Percentiles rank a stretch among this genome's conserved stretches.
Evolutionary conservation across 805 yeast species (phyloP).

Genomic region (Saturnispora dispora): DNA sequence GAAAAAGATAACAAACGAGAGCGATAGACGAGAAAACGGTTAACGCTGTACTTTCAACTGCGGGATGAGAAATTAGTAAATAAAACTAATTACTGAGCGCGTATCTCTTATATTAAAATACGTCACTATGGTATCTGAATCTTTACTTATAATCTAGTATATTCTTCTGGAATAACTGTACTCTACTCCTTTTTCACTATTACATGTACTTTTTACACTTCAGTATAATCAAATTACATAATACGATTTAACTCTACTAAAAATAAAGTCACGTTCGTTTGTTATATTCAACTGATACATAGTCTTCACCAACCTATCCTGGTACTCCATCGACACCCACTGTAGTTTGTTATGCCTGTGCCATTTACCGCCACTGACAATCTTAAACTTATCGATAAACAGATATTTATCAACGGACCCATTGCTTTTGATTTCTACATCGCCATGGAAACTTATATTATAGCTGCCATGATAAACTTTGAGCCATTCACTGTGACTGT

Average conservation of each 20-base stretch:
- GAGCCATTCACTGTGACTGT: conserved; percentile 21
- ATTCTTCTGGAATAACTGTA: too few relatives aligned
- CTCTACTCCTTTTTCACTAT: too few relatives aligned
- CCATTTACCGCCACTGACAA: conserved; percentile 48
- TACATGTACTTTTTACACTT: too few relatives aligned
- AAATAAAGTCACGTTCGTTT: conserved; percentile 74
- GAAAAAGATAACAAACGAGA: too few relatives aligned
- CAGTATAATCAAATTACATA: too few relatives aligned
- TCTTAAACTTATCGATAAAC: conserved; percentile 54
- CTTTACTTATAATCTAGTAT: too few relatives aligned
- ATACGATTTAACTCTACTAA: conserved; percentile 47
- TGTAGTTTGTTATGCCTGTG: conserved; percentile 59
- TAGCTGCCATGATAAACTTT: conserved; percentile 45
- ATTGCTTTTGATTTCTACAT: conserved; percentile 40
- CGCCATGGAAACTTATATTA: conserved; percentile 46
- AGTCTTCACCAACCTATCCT: conserved; percentile 18
- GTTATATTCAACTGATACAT: conserved; percentile 37
- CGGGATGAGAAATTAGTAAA: too few relatives aligned
- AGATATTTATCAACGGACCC: conserved; percentile 54
- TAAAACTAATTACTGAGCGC: too few relatives aligned
- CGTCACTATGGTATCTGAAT: too few relatives aligned
- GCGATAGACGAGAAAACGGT: too few relatives aligned
- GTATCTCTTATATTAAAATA: too few relatives aligned
- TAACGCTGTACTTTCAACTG: too few relatives aligned
- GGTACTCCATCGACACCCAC: conserved; percentile 59